Conservation (phyloP, 2,329 filamentous ascomycete species). For the Pestalotiopsis sp. region DNA sequence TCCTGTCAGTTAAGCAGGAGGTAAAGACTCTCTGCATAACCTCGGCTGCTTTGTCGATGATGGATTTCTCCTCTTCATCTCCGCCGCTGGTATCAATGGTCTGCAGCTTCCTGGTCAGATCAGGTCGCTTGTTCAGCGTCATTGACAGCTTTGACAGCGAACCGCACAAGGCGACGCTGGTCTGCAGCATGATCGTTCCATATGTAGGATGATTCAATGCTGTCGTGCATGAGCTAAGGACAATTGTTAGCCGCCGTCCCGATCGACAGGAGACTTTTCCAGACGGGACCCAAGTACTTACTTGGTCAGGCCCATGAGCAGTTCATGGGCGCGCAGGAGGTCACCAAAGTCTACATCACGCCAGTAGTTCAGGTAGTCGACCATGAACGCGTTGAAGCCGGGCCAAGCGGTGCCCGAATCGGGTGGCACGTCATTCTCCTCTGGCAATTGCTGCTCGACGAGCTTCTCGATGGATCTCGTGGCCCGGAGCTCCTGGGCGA, state of each 20-base stretch:
- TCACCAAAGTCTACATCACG: constrained; percentile 78
- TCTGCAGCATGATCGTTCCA: constrained; percentile 79
- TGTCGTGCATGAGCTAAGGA: constrained; percentile 73
- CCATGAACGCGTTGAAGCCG: constrained; percentile 76
- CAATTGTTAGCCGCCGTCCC: constrained; percentile 1
- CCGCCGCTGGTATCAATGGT: constrained; percentile 59
- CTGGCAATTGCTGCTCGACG: constrained; percentile 64
- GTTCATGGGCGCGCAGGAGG: constrained; percentile 71
- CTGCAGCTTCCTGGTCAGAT: constrained; percentile 68
- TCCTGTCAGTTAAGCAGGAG: constrained; percentile 81
- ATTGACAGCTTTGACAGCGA: constrained; percentile 82
- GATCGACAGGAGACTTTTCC: background rate
- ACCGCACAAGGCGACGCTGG: constrained; percentile 78
- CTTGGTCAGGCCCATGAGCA: constrained; percentile 74
- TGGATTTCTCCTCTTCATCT: constrained; percentile 70
- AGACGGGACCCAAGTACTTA: constrained; percentile 41
- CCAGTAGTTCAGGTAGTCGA: constrained; percentile 78
- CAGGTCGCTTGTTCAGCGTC: constrained; percentile 76
- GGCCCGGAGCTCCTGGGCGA: constrained; percentile 66
- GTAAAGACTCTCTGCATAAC: constrained; percentile 89
- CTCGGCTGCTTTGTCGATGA: constrained; percentile 86
- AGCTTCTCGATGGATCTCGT: constrained; percentile 58
- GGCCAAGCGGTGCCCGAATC: constrained; percentile 70
- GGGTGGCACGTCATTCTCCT: constrained; percentile 63
- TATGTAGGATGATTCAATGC: constrained; percentile 78